Conservation (phyloP, 202 grass and related monocot species). For the Zoysia matrella region DNA sequence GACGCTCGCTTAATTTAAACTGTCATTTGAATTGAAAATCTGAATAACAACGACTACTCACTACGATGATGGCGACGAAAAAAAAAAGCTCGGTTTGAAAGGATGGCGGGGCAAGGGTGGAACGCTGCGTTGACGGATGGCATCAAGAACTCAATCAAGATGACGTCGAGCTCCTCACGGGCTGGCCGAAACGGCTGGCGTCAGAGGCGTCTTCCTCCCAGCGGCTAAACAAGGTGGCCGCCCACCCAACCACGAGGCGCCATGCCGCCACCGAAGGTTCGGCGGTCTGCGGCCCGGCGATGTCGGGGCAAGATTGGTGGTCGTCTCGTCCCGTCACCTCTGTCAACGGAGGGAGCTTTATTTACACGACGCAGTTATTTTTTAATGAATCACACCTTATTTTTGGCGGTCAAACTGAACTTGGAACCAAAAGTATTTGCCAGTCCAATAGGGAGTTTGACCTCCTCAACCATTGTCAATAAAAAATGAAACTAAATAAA, state of each 20-base stretch:
- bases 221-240: background rate
- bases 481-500: no score
- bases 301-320: background rate
- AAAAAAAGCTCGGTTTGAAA: no score
- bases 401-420: no score
- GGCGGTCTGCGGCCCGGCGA: background rate
- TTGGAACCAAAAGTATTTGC: no score
- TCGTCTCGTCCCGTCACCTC: background rate
- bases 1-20: background rate
- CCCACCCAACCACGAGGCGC: background rate
- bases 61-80: no score
- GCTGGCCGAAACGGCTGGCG: background rate
- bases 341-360: background rate
- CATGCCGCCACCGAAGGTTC: background rate
- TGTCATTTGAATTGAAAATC: background rate
- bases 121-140: no score
- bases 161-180: no score
- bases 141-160: no score
- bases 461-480: no score
- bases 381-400: no score
- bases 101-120: no score
- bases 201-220: slow-evolving; percentile 1
- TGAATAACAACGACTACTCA: background rate
- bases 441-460: no score
- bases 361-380: background rate